Evolutionary conservation across 2,329 filamentous ascomycete genomes (phyloP), one percentile per base, ranked within the genome.

Genomic region (Aureobasidium sp.): DNA sequence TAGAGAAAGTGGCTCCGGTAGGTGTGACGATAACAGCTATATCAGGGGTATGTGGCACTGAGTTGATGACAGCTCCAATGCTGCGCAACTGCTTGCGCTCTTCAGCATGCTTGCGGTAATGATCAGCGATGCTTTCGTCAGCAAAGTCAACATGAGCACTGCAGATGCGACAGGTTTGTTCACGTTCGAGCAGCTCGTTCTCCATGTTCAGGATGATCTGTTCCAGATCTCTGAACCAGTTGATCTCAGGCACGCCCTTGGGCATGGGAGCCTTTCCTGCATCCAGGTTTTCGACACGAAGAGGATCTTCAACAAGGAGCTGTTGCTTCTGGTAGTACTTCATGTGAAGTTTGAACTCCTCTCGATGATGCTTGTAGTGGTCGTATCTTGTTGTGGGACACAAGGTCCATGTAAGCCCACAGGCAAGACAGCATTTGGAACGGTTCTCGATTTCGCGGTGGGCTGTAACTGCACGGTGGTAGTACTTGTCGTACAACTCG

Each of bases 131-230:
- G 20, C 38, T 33, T 9, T 38, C 43, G 4, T 51, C 33, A n/a
- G 18, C 38, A 53, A 59, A 53, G 47, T 59, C 54, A 36, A 65
- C 31, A 27, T 36, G 27, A 9, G 38, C 20, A 16, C 60, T 43
- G n/a, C 63, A 65, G 38, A 65, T 40, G 27, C 43, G 54, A 23
- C 63, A 65, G 23, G 27, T 43, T 10, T 65, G 40, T 25, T 60
- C 45, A 43, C 63, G 63, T 29, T 65, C 54, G 36, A 65, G 47
- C n/a, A 65, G 25, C 23, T 65, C 54, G 38, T 65, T 65, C 29
- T 65, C 63, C n/a, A 27, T 33, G 18, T 54, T 23, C 7, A 54
- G 38, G 13, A 55, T 33, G 40, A 45, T 20, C 3, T 27, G 20
- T 50, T 64, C 60, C 29, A 64, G 15, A 4, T 36, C 25, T 36